These are phyloP conservation scores for Solanum hybrid DNA, from an alignment of 305 asterid species.

Conservation along the genomic window DNA sequence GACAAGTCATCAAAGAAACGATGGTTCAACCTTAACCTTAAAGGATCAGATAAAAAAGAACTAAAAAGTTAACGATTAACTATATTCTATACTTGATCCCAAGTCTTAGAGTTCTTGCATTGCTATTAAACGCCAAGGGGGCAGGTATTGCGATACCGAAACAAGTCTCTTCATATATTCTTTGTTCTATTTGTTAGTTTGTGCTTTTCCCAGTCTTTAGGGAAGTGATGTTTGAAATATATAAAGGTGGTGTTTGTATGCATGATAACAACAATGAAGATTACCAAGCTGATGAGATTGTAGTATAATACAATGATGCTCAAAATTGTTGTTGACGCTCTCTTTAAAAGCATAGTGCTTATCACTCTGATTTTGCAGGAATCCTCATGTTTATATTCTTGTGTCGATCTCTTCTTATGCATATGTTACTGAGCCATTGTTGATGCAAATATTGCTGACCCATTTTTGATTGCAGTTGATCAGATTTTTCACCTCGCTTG, in stretches of 20 bases:
- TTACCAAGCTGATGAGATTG: neutral
- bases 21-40: conserved; percentile 83
- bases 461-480: conserved; percentile 82
- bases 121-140: neutral
- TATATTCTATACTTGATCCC: neutral
- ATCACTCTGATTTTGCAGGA: neutral
- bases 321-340: neutral
- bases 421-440: conserved; percentile 56
- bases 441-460: conserved; percentile 8
- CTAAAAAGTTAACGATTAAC: neutral
- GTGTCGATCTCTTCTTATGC: conserved; percentile 6
- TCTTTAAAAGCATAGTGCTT: neutral
- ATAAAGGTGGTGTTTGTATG: neutral
- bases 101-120: neutral
- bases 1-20: conserved; percentile 72
- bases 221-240: neutral
- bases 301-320: neutral
- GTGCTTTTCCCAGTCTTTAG: neutral
- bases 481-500: conserved; percentile 95
- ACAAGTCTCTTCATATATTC: conserved; percentile 16
- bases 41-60: conserved; percentile 38
- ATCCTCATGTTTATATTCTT: neutral
- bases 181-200: conserved; percentile 10
- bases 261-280: neutral
- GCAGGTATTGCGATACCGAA: conserved; percentile 7